Evolutionary conservation across 2,329 filamentous ascomycete genomes (phyloP).

Genomic region (Bisporella sp.): DNA sequence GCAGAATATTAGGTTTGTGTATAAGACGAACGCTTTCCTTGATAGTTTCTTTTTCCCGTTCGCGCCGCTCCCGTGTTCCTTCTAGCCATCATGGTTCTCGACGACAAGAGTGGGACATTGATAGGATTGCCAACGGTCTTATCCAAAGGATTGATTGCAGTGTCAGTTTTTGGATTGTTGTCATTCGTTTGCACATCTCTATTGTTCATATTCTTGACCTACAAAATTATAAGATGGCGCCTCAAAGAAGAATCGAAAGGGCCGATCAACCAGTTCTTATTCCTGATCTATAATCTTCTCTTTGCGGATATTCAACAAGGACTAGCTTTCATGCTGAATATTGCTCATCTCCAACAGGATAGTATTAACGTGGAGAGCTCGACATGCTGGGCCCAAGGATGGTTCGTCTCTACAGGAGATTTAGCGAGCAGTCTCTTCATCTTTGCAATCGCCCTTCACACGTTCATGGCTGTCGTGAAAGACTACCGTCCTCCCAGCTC

Average conservation of each 20-base stretch:
- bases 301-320: slow-evolving; percentile 62
- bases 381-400: slow-evolving; percentile 59
- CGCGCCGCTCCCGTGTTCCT: background rate
- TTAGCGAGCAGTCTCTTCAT: slow-evolving; percentile 62
- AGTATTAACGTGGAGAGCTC: slow-evolving; percentile 45
- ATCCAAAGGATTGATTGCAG: slow-evolving; percentile 35
- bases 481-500: slow-evolving; percentile 44
- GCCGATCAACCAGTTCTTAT: slow-evolving; percentile 57
- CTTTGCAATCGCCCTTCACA: slow-evolving; percentile 58
- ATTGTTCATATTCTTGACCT: slow-evolving; percentile 36
- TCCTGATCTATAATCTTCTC: slow-evolving; percentile 63
- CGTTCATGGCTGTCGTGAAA: slow-evolving; percentile 55
- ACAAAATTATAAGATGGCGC: slow-evolving; percentile 24
- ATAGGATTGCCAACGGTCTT: slow-evolving; percentile 22
- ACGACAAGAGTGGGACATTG: slow-evolving; percentile 15
- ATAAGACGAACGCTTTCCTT: too few relatives aligned
- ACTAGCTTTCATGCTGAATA: slow-evolving; percentile 56
- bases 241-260: slow-evolving; percentile 6
- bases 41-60: too few relatives aligned
- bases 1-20: too few relatives aligned
- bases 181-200: slow-evolving; percentile 37
- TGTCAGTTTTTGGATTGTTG: slow-evolving; percentile 37
- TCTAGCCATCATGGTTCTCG: slow-evolving; percentile 13
- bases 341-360: slow-evolving; percentile 48
- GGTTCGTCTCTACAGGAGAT: slow-evolving; percentile 61